Percentiles rank a stretch among this genome's conserved stretches.
phyloP scores from a whole-genome alignment of 2,329 filamentous ascomycete genomes.

The Fusarium circinatum region DNA sequence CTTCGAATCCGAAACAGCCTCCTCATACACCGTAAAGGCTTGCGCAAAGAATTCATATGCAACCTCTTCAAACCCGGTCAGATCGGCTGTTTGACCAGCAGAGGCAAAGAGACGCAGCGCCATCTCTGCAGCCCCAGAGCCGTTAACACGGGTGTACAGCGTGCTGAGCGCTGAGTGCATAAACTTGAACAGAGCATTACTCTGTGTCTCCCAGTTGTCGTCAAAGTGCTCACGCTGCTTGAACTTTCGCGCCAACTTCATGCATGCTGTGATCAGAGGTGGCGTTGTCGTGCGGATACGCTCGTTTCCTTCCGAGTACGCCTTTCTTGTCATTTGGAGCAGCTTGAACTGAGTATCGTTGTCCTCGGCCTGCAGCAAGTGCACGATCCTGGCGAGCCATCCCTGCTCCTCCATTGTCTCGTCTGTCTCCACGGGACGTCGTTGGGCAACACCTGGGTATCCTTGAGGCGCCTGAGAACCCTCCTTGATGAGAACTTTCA shows the following conservation, averaged over 20 bases:
- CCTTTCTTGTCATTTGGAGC: slow-evolving; percentile 86
- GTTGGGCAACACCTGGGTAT: slow-evolving; percentile 83
- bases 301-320: slow-evolving; percentile 91
- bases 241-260: slow-evolving; percentile 88
- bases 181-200: slow-evolving; percentile 90
- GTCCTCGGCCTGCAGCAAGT: slow-evolving; percentile 82
- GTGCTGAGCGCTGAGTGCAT: slow-evolving; percentile 89
- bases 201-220: slow-evolving; percentile 71
- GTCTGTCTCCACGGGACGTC: slow-evolving; percentile 85
- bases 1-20: slow-evolving; percentile 93
- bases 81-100: slow-evolving; percentile 91
- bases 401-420: slow-evolving; percentile 99
- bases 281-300: slow-evolving; percentile 96
- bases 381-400: slow-evolving; percentile 92
- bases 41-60: slow-evolving; percentile 99
- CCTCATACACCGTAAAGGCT: slow-evolving; percentile 97
- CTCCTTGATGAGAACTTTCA: slow-evolving; percentile 93
- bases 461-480: slow-evolving; percentile 85
- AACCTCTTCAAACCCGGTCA: slow-evolving; percentile 92
- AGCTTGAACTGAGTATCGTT: slow-evolving; percentile 97
- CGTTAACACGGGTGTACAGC: slow-evolving; percentile 85
- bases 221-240: slow-evolving; percentile 89
- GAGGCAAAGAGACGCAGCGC: slow-evolving; percentile 89
- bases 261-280: slow-evolving; percentile 86
- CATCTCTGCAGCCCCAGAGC: slow-evolving; percentile 82